Percentiles rank a stretch among this genome's conserved stretches.
These are phyloP conservation scores for Parathielavia appendiculata DNA, from an alignment of 495 filamentous ascomycete genomes.

Conservation along the genomic window DNA sequence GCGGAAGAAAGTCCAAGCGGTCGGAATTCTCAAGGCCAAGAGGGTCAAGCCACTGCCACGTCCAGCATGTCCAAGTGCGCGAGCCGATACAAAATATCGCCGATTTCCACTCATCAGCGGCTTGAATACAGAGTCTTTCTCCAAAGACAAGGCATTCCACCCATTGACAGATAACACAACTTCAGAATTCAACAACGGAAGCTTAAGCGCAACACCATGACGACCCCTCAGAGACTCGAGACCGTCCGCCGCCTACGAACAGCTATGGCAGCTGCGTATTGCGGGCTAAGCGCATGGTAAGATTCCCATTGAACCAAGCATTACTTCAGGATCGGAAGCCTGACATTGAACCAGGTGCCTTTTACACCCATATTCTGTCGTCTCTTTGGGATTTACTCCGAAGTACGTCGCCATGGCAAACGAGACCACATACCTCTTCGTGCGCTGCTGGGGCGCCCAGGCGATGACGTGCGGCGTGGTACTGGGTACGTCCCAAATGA, in stretches of 20 bases:
- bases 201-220: conserved; percentile 18
- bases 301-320: background rate
- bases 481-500: conserved; percentile 25
- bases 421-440: conserved; percentile 22
- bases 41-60: too few relatives aligned
- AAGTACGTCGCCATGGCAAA: conserved; percentile 20
- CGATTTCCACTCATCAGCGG: too few relatives aligned
- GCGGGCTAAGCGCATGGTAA: conserved; percentile 26
- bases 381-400: conserved; percentile 24
- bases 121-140: too few relatives aligned
- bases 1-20: too few relatives aligned
- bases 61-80: too few relatives aligned
- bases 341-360: conserved; percentile 21
- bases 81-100: too few relatives aligned
- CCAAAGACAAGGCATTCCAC: too few relatives aligned
- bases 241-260: conserved; percentile 26
- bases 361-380: conserved; percentile 25
- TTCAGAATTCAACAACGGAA: too few relatives aligned
- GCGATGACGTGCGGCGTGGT: conserved; percentile 30
- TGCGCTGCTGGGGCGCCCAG: conserved; percentile 30
- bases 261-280: conserved; percentile 22
- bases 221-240: conserved; percentile 22
- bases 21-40: too few relatives aligned
- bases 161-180: too few relatives aligned
- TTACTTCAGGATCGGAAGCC: too few relatives aligned